Conservation (phyloP, 495 filamentous ascomycete species). For the Talaromyces stipitatus region DNA sequence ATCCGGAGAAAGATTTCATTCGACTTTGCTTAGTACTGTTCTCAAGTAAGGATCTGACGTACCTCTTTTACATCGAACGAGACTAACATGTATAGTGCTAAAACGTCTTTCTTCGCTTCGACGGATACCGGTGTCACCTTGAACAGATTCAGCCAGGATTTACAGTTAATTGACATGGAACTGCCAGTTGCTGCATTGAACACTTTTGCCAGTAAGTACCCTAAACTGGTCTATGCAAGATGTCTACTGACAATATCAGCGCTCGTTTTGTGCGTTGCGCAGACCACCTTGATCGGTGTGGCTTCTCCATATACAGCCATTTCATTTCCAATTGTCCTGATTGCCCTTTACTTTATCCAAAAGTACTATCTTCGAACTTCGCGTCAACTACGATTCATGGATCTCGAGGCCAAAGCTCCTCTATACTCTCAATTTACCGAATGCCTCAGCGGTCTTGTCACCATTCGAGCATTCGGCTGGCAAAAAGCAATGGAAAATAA, state of each 20-base stretch:
- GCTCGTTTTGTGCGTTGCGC: constrained; percentile 38
- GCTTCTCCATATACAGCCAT: constrained; percentile 43
- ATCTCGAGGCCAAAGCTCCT: constrained; percentile 49
- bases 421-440: constrained; percentile 68
- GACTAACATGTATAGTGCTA: constrained; percentile 17
- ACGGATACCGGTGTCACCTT: constrained; percentile 39
- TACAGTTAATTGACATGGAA: constrained; percentile 53
- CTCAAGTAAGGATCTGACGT: constrained; percentile 17
- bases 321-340: constrained; percentile 39
- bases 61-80: neutral
- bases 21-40: constrained; percentile 39
- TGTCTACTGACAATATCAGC: constrained; percentile 8
- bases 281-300: constrained; percentile 43
- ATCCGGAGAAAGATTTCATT: constrained; percentile 43
- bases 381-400: constrained; percentile 49
- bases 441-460: constrained; percentile 55
- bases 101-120: constrained; percentile 39
- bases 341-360: constrained; percentile 47
- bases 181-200: constrained; percentile 42
- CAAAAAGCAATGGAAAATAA: constrained; percentile 45
- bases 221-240: neutral
- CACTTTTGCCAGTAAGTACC: constrained; percentile 31
- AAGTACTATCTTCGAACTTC: constrained; percentile 58
- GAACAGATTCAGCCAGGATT: constrained; percentile 54
- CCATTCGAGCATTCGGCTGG: constrained; percentile 67